Base-by-base conservation (phyloP, 2,329 filamentous ascomycete species). In the Colletotrichum sp. region DNA sequence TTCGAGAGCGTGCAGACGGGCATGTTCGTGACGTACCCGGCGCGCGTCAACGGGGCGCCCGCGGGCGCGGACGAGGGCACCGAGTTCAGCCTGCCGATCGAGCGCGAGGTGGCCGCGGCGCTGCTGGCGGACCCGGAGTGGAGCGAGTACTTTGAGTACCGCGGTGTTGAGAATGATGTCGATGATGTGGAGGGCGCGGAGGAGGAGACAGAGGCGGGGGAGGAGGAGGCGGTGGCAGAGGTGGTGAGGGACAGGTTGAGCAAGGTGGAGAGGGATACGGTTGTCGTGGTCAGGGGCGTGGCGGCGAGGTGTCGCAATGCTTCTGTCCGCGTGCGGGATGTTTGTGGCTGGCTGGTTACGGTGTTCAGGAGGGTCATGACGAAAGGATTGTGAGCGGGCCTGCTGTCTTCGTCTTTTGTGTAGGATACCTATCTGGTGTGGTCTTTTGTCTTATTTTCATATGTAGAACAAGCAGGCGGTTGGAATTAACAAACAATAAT, bases 141-240 rank as follows among this genome's bases (percentile, higher is more conserved):
- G 84, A 83, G 75, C 55, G 68, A 79, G 70, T 86, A 81, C 34
- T 86, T 86, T 75, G 84, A 85, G 72, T 86, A 81, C 55, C 77
- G 85, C 32, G 85, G 84, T 0, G 76, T 86, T n/a, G 84, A 85
- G 63, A 67, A 76, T 3, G 76, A 68, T 26, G 55, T 68, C 8
- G 66, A 59, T 12, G 66, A 68, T 18, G 36, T 39, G 64, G 62
- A 52, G 44, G 44, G 44, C 44, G n/a, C 44, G 0, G 18, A 48
- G 3, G 44, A 48, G 10, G n/a, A 52, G 3, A 3, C 6, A 1
- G 18, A 52, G 44, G 4, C 1, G 44, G 44, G 12, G 44, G 36
- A 22, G n/a, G 44, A 52, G n/a, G 44, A 52, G n/a, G 44, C 44
- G 44, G 44, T 22, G 44, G n/a, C 44, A 6, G 44, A 52, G n/a